Evolutionary conservation across 1,139 yeast species (phyloP), one percentile per base, ranked within the genome.

Genomic region (Hemisphaericaspora subhashii): DNA sequence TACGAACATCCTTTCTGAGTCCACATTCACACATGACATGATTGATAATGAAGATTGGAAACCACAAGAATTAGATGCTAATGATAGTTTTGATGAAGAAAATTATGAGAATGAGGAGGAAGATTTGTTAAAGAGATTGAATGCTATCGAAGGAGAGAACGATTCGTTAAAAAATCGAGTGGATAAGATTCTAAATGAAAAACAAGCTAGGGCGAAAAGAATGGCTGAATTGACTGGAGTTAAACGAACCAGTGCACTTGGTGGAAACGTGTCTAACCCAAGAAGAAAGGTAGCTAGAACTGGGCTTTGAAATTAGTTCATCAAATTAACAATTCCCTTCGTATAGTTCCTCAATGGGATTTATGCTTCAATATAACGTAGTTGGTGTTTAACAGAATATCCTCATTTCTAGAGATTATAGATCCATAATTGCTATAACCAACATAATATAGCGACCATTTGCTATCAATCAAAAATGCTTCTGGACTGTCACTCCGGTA

Each of bases 1-100:
- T 78, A 63, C 68, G 26, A 58, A 66, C 35, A 73, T 74, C 32
- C 54, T 74, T 22, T 67, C 75, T 21, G 78, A 73, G 47, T 66
- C 77, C 10, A 66, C 63, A 40, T 70, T 68, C 49, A 72, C 76
- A 5, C 61, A 58, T 26, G 68, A 68, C 39, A 58, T 60, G 33
- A 55, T 63, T 25, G 59, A 55, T 44, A 64, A 64, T 41, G 54
- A 61, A 1, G 53, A 53, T 23, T 69, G 76, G 75, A 53, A 61
- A 24, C 69, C 69, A 2, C 58, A 52, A 1, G 58, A 44, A 17
- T 13, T 26, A 8, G 39, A 33, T 11, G 20, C 23, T 1, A 31
- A 35, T 4, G 35, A 25, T 36, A 10, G 58, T 57, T 18, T 65
- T 3, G 58, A 50, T 1, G 58, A 45, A 12, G 43, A 41, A 8